phyloP scores from a whole-genome alignment of 306 rosid genomes.

The Quercus agrifolia region DNA sequence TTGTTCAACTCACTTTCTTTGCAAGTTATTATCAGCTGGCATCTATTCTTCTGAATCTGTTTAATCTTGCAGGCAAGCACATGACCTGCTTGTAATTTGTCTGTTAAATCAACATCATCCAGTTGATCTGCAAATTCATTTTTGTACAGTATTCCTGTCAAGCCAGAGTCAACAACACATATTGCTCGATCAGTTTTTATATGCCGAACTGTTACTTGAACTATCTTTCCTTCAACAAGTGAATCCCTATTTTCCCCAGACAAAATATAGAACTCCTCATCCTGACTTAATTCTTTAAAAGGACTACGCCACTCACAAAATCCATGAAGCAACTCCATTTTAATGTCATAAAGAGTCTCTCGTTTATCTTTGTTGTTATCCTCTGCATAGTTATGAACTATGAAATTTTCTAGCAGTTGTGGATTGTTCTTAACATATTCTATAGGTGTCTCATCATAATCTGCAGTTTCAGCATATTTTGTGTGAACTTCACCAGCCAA shows the following conservation, averaged over 20 bases:
- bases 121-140: conserved; percentile 41
- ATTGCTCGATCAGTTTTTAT: conserved; percentile 36
- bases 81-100: conserved; percentile 28
- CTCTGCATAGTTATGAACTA: conserved; percentile 66
- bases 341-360: conserved; percentile 76
- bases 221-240: conserved; percentile 85
- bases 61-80: conserved; percentile 41
- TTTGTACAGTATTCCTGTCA: conserved; percentile 33
- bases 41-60: conserved; percentile 35
- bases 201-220: conserved; percentile 79
- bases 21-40: conserved; percentile 36
- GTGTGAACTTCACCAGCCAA: conserved; percentile 92
- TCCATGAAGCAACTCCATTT: conserved; percentile 85
- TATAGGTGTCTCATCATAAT: conserved; percentile 75
- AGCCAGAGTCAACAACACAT: conserved; percentile 36
- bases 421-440: conserved; percentile 88
- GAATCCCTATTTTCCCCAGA: conserved; percentile 95
- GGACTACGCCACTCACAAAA: conserved; percentile 96
- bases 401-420: conserved; percentile 63
- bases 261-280: conserved; percentile 90
- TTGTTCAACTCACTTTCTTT: conserved; percentile 41
- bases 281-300: conserved; percentile 95
- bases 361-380: conserved; percentile 56
- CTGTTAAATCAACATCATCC: conserved; percentile 30
- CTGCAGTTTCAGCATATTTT: conserved; percentile 82